Conservation (phyloP, 2,329 filamentous ascomycete genomes). For the Trichoderma sp. region DNA sequence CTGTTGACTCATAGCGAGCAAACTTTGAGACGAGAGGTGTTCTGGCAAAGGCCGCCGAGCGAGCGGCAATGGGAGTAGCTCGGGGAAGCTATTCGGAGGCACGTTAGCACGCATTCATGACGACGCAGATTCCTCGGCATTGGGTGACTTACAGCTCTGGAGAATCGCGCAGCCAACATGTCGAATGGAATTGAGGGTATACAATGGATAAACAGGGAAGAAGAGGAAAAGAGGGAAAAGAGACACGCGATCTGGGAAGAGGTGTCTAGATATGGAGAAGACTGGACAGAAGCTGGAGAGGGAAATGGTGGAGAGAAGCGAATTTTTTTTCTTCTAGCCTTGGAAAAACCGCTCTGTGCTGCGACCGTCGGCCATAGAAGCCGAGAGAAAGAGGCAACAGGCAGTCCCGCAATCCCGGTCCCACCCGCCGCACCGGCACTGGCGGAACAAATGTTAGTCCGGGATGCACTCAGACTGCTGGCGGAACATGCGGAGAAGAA, state of each 20-base stretch:
- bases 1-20: conserved; percentile 73
- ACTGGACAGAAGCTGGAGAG: conserved; percentile 30
- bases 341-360: conserved; percentile 15
- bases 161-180: conserved; percentile 73
- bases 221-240: conserved; percentile 31
- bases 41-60: conserved; percentile 66
- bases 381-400: conserved; percentile 44
- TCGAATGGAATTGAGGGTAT: conserved; percentile 46
- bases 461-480: not conserved
- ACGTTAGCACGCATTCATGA: conserved; percentile 26
- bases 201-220: conserved; percentile 36
- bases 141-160: conserved; percentile 67
- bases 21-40: conserved; percentile 72
- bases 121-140: not conserved
- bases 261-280: conserved; percentile 27
- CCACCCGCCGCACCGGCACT: conserved; percentile 14
- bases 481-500: not conserved
- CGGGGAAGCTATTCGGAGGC: conserved; percentile 66
- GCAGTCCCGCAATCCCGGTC: conserved; percentile 25
- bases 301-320: conserved; percentile 31
- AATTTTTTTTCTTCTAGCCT: conserved; percentile 35
- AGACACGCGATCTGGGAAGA: conserved; percentile 34
- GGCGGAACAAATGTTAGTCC: conserved; percentile 5
- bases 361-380: conserved; percentile 43
- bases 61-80: conserved; percentile 68